These are phyloP conservation scores for Adansonia digitata DNA, from an alignment of 345 rosid genomes.

Conservation along the genomic window DNA sequence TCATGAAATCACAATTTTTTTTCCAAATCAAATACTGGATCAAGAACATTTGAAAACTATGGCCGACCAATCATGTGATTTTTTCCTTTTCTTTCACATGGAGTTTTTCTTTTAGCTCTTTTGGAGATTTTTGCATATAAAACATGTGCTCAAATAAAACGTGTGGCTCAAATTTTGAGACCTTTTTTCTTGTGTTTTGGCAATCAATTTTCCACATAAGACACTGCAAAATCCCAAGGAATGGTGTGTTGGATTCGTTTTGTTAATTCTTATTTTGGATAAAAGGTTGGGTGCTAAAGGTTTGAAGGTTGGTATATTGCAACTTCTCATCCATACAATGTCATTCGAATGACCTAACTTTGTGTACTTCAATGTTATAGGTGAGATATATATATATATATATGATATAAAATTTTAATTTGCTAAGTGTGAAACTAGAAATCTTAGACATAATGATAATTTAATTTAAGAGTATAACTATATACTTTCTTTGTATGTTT, in stretches of 20 bases:
- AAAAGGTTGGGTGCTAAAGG: conserved; percentile 16
- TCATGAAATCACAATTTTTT: no score
- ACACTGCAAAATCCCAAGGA: conserved; percentile 17
- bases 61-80: conserved; percentile 46
- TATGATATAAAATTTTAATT: neutral
- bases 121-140: conserved; percentile 16
- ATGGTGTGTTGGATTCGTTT: conserved; percentile 4
- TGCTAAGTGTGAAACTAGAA: neutral
- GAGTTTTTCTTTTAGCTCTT: neutral
- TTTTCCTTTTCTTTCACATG: conserved; percentile 31
- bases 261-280: conserved; percentile 3
- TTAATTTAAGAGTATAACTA: neutral
- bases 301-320: conserved; percentile 13
- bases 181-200: neutral
- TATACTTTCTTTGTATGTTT: no score
- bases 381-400: neutral
- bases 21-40: neutral
- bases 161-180: conserved; percentile 18
- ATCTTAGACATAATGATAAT: neutral
- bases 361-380: neutral
- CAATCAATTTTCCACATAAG: conserved; percentile 15
- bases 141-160: conserved; percentile 34
- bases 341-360: neutral
- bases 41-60: no score
- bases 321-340: conserved; percentile 9